A percentile compares a stretch with the other conserved stretches of the same genome.
These are phyloP conservation scores for Aspergillus ustus DNA, from an alignment of 2,329 filamentous ascomycete genomes.

Conservation along the genomic window DNA sequence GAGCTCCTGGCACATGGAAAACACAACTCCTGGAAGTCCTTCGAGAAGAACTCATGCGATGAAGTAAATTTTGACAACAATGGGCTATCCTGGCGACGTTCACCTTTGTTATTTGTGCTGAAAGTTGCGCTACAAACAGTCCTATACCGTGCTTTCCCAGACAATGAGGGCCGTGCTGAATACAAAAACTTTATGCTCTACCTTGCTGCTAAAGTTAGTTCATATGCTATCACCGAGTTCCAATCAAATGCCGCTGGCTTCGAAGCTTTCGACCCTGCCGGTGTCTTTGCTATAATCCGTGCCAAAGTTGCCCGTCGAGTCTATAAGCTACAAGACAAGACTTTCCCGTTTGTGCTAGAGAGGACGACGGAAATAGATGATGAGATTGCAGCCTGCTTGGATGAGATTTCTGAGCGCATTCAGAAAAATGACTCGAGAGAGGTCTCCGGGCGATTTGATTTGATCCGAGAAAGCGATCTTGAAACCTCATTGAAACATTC, in stretches of 20 bases:
- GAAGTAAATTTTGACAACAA: slow-evolving; percentile 52
- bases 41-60: slow-evolving; percentile 59
- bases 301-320: slow-evolving; percentile 52
- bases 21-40: slow-evolving; percentile 24
- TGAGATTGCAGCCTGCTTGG: slow-evolving; percentile 1
- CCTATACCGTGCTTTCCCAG: slow-evolving; percentile 23
- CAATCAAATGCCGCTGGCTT: slow-evolving; percentile 10
- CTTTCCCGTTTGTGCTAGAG: slow-evolving; percentile 22
- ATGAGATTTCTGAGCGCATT: not conserved
- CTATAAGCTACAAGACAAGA: slow-evolving; percentile 42
- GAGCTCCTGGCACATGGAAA: slow-evolving; percentile 49
- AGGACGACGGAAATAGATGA: not conserved
- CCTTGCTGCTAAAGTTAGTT: slow-evolving; percentile 40
- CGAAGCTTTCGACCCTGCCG: slow-evolving; percentile 25
- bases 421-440: not conserved
- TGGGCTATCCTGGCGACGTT: slow-evolving; percentile 54
- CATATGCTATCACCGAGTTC: not conserved
- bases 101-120: slow-evolving; percentile 59
- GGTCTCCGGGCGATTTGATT: slow-evolving; percentile 1
- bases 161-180: slow-evolving; percentile 14
- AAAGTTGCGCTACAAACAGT: slow-evolving; percentile 55
- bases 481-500: slow-evolving; percentile 13
- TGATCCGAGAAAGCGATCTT: slow-evolving; percentile 7
- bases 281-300: slow-evolving; percentile 46
- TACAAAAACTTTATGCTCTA: slow-evolving; percentile 61